These are phyloP conservation scores for Geotrichum europaeum DNA, from an alignment of 1,139 yeast species.

Conservation along the genomic window DNA sequence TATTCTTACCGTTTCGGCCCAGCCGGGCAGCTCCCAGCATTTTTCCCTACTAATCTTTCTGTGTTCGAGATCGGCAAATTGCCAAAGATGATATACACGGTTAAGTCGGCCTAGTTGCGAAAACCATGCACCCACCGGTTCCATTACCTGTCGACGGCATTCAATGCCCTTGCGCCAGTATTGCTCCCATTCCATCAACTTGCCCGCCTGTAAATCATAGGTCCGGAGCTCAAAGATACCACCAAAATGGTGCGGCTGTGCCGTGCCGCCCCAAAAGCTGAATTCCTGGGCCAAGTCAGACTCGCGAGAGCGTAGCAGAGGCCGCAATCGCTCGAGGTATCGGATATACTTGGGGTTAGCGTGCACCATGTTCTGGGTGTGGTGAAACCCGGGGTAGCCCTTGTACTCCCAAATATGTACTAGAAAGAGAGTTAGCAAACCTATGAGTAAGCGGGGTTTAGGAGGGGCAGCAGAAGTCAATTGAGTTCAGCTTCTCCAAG, in stretches of 20 bases:
- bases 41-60: conserved; percentile 38
- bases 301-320: conserved; percentile 34
- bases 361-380: conserved; percentile 35
- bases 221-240: conserved; percentile 41
- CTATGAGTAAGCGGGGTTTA: not conserved
- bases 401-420: conserved; percentile 42
- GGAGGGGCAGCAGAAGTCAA: not conserved
- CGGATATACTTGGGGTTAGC: conserved; percentile 30
- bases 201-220: conserved; percentile 38
- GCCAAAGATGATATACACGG: conserved; percentile 42
- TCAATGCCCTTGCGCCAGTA: conserved; percentile 40
- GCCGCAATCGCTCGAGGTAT: conserved; percentile 32
- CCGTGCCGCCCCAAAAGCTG: conserved; percentile 43
- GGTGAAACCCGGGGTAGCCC: conserved; percentile 40
- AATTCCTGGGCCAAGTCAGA: conserved; percentile 39
- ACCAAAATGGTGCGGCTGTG: conserved; percentile 39
- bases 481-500: not conserved
- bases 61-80: conserved; percentile 41
- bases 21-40: conserved; percentile 43
- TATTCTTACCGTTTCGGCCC: conserved; percentile 36
- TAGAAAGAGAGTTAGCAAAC: not conserved
- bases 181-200: conserved; percentile 40
- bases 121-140: conserved; percentile 45
- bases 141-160: conserved; percentile 42
- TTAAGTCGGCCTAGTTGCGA: conserved; percentile 38